Conservation (phyloP, 257 asterid genomes). For the Thymus quinquecostatus region DNA sequence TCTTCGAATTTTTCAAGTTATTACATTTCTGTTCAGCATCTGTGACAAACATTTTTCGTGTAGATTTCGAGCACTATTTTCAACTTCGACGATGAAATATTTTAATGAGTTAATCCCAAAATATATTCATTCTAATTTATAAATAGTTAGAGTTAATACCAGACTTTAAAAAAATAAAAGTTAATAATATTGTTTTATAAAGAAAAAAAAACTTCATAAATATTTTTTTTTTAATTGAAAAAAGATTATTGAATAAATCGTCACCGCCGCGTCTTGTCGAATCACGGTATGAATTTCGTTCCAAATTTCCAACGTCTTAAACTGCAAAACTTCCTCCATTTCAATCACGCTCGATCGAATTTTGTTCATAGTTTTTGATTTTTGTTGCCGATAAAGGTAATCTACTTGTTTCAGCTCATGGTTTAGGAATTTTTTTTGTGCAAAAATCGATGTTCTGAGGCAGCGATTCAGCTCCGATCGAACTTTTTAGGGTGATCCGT, state of each 20-base stretch:
- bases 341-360: slow-evolving; percentile 6
- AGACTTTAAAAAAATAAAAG: too few relatives aligned
- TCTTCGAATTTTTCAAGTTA: too few relatives aligned
- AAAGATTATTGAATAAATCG: background rate
- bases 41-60: too few relatives aligned
- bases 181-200: background rate
- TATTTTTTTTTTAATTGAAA: background rate
- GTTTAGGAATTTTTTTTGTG: background rate
- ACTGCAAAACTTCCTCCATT: slow-evolving; percentile 25
- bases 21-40: too few relatives aligned
- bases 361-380: background rate
- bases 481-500: background rate
- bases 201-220: too few relatives aligned
- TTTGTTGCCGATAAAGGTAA: slow-evolving; percentile 31
- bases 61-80: too few relatives aligned
- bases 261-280: slow-evolving; percentile 32
- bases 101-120: too few relatives aligned
- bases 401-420: background rate
- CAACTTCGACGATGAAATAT: too few relatives aligned
- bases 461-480: slow-evolving; percentile 6
- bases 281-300: slow-evolving; percentile 10
- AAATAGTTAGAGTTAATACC: too few relatives aligned
- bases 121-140: too few relatives aligned
- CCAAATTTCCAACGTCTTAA: slow-evolving; percentile 28
- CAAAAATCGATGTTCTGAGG: too few relatives aligned